These are phyloP conservation scores for Wickerhamomyces bisporus DNA, from an alignment of 805 yeast species.

Conservation along the genomic window DNA sequence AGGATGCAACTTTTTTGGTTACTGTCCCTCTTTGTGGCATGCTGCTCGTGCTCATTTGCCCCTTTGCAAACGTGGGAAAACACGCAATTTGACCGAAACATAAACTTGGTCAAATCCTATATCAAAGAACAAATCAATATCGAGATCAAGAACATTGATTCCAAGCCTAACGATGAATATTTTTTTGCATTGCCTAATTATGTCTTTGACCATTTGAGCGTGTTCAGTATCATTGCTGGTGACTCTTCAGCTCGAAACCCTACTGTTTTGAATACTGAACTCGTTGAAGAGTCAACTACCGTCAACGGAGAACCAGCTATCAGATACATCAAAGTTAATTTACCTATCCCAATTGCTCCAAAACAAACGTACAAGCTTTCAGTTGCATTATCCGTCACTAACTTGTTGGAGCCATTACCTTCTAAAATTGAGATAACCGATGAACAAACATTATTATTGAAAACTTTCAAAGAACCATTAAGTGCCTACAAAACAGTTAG, in stretches of 20 bases:
- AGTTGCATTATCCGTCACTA: constrained; percentile 44
- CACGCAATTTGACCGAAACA: constrained; percentile 43
- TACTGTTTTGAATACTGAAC: constrained; percentile 16
- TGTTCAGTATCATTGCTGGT: constrained; percentile 36
- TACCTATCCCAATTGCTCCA: constrained; percentile 68
- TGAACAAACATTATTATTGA: constrained; percentile 52
- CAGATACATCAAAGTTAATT: constrained; percentile 40
- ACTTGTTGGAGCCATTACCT: constrained; percentile 57
- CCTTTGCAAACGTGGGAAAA: constrained; percentile 43
- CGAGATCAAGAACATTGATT: constrained; percentile 52
- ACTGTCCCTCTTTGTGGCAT: not conserved
- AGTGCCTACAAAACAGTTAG: constrained; percentile 54
- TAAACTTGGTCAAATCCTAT: constrained; percentile 66
- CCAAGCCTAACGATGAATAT: constrained; percentile 50
- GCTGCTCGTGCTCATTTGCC: constrained; percentile 8
- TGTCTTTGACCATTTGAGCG: constrained; percentile 35
- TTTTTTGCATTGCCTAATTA: constrained; percentile 52
- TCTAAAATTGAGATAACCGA: constrained; percentile 52
- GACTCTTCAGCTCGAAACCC: constrained; percentile 15
- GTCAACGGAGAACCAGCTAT: constrained; percentile 24
- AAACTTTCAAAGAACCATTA: constrained; percentile 49
- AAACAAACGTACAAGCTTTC: constrained; percentile 45
- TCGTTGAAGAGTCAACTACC: constrained; percentile 20
- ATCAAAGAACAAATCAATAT: constrained; percentile 56
- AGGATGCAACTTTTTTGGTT: not conserved